Percentiles rank a stretch among this genome's conserved stretches.
Evolutionary conservation across 2,329 filamentous ascomycete species (phyloP).

Genomic region (Sarocladiaceae sp.): DNA sequence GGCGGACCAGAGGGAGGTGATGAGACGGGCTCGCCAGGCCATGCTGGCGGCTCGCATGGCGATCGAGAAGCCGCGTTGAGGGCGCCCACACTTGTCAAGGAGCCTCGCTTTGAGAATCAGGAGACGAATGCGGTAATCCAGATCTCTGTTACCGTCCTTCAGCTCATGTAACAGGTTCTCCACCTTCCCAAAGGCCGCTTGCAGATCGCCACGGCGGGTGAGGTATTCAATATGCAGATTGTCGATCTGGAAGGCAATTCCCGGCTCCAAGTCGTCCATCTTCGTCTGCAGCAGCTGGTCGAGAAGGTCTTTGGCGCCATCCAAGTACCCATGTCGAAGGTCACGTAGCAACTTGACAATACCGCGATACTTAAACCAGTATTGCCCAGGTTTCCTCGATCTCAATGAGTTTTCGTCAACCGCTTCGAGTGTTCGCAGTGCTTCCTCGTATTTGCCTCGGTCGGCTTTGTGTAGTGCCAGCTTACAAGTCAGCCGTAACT

Average conservation of each 20-base stretch:
- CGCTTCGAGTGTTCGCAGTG: conserved; percentile 35
- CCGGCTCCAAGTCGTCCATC: conserved; percentile 43
- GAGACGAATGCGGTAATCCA: conserved; percentile 63
- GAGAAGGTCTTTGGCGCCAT: conserved; percentile 44
- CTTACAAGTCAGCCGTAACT: conserved; percentile 66
- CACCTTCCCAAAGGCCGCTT: conserved; percentile 41
- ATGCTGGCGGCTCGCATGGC: conserved; percentile 69
- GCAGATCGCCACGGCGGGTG: conserved; percentile 39
- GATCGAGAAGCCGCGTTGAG: conserved; percentile 70
- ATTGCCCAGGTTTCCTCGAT: conserved; percentile 72
- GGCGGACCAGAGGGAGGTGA: conserved; percentile 67
- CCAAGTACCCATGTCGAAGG: conserved; percentile 48
- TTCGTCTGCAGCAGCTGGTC: conserved; percentile 46
- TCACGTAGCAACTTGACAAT: conserved; percentile 60
- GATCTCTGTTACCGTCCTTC: conserved; percentile 40
- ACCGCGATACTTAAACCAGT: conserved; percentile 60
- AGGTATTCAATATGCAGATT: conserved; percentile 47
- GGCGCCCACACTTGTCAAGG: conserved; percentile 59
- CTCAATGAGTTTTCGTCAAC: conserved; percentile 57
- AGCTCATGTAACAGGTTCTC: conserved; percentile 36
- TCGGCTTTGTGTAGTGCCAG: conserved; percentile 55
- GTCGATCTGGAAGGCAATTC: conserved; percentile 45
- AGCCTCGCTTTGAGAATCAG: conserved; percentile 68
- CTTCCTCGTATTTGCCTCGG: conserved; percentile 65
- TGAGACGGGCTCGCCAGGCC: conserved; percentile 61